Evolutionary conservation across 1,284 basidiomycete genomes (phyloP).

Genomic region (Leccinum angustisporum): DNA sequence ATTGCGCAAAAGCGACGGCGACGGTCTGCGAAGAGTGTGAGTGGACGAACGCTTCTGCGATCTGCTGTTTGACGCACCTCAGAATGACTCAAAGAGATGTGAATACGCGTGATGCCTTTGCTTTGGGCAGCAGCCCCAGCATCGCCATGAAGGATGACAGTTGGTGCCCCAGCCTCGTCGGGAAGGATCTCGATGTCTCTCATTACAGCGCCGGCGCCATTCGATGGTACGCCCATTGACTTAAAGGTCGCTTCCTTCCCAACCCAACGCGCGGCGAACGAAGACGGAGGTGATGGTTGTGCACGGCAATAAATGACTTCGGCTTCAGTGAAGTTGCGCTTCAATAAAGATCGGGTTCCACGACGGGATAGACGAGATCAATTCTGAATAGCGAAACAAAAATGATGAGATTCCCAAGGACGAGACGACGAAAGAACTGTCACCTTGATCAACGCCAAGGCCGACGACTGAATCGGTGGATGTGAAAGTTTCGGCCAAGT

Average conservation of each 20-base stretch:
- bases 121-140: constrained; percentile 71
- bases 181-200: constrained; percentile 96
- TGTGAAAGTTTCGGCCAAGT: constrained; percentile 58
- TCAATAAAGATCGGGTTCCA: constrained; percentile 87
- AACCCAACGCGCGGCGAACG: constrained; percentile 95
- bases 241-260: constrained; percentile 99
- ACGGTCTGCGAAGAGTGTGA: constrained; percentile 52
- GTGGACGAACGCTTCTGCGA: constrained; percentile 5
- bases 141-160: constrained; percentile 81
- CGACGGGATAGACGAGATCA: constrained; percentile 91
- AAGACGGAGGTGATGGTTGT: constrained; percentile 87
- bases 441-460: constrained; percentile 86
- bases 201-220: constrained; percentile 91
- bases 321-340: constrained; percentile 88
- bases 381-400: constrained; percentile 53
- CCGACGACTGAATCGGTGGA: constrained; percentile 53
- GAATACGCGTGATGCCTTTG: constrained; percentile 75
- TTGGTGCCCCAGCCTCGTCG: constrained; percentile 66
- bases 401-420: constrained; percentile 15
- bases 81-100: constrained; percentile 90
- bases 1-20: constrained; percentile 82
- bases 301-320: constrained; percentile 86
- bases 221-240: constrained; percentile 87
- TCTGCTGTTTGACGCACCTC: constrained; percentile 53
- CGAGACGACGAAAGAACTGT: background rate